A percentile compares a stretch with the other conserved stretches of the same genome.
phyloP scores from a whole-genome alignment of 257 asterid species.

The Leptodermis oblonga region DNA sequence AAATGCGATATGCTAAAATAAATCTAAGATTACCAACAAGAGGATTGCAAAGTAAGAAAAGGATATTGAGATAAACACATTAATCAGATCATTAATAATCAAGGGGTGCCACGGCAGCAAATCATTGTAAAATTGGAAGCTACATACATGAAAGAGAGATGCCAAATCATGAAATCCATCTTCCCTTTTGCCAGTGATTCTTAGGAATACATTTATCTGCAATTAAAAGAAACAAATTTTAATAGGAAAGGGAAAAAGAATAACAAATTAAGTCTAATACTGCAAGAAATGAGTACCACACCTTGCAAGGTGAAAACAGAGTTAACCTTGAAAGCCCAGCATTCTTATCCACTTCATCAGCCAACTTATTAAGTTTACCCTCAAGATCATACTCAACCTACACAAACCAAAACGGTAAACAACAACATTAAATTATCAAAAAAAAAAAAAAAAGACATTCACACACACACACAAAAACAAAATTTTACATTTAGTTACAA shows the following conservation, averaged over 20 bases:
- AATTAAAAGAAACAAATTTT: constrained; percentile 14
- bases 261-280: not conserved
- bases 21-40: not conserved
- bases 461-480: not conserved
- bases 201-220: constrained; percentile 70
- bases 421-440: not conserved
- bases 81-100: not conserved
- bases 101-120: not conserved
- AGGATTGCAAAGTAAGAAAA: not conserved
- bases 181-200: constrained; percentile 71
- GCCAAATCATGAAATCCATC: constrained; percentile 89
- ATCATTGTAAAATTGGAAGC: constrained; percentile 8
- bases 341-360: constrained; percentile 79
- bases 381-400: constrained; percentile 61
- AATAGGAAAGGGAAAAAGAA: not conserved
- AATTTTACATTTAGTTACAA: constrained; percentile 1
- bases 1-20: not conserved
- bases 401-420: constrained; percentile 14
- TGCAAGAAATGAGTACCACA: constrained; percentile 25
- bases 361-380: constrained; percentile 55
- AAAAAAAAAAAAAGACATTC: too few species aligned
- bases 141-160: constrained; percentile 77
- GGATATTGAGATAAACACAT: not conserved
- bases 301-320: constrained; percentile 95
- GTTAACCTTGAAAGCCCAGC: constrained; percentile 75